Evolutionary conservation across 306 rosid species (phyloP).

Genomic region (Oemleria cerasiformis): DNA sequence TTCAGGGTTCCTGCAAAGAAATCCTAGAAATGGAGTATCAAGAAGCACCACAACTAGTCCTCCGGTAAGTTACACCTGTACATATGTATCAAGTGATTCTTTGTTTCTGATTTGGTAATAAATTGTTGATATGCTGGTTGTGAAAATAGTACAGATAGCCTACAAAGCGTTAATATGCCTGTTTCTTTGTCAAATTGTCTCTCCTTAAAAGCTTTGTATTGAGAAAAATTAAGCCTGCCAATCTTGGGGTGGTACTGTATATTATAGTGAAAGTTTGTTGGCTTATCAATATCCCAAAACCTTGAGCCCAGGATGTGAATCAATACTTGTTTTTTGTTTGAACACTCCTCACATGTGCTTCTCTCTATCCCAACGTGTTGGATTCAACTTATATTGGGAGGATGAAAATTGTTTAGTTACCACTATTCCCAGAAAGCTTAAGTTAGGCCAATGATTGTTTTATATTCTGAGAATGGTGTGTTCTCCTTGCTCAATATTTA

Average conservation of each 20-base stretch:
- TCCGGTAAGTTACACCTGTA: constrained; percentile 42
- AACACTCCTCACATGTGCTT: background rate
- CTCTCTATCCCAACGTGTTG: background rate
- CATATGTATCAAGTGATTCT: background rate
- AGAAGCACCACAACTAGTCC: constrained; percentile 72
- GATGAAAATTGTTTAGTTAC: background rate
- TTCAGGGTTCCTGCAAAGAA: constrained; percentile 50
- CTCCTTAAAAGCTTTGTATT: background rate
- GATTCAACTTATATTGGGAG: background rate
- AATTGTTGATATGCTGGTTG: background rate
- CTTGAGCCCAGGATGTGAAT: background rate
- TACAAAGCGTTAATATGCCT: background rate
- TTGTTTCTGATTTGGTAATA: background rate
- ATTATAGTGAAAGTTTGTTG: constrained; percentile 2
- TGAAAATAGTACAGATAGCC: background rate
- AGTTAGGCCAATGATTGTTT: background rate
- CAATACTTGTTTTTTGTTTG: background rate
- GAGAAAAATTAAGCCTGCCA: background rate
- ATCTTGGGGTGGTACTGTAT: background rate
- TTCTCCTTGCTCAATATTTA: background rate
- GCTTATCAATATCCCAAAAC: background rate
- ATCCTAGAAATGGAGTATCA: constrained; percentile 42
- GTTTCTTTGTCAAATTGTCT: background rate
- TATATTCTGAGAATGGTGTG: background rate
- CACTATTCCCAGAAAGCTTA: background rate